Base-by-base conservation (phyloP, 768 basidiomycete genomes). In the Arthromyces matolae region DNA sequence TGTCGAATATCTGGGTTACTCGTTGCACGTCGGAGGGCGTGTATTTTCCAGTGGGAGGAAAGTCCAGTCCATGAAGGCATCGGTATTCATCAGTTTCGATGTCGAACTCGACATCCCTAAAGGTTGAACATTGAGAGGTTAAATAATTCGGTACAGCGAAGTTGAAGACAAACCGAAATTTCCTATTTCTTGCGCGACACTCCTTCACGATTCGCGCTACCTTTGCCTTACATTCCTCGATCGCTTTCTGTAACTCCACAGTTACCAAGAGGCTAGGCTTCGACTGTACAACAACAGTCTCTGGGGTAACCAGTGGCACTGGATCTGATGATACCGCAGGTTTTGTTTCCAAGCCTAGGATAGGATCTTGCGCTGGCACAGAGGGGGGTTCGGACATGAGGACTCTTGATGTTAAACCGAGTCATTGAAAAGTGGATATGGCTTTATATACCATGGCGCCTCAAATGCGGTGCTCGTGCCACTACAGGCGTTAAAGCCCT, bases 41-140 rank as follows among this genome's bases (percentile, higher is more conserved):
- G 52, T 62, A 68, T 24, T 57, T 54, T 45, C 42, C 56, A 2
- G 48, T 37, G 9, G 42, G 8, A 18, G 51, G 54, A 20, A 57
- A 52, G 8, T 62, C 62, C 5, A 76, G 62, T 3, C 69, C 69
- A 60, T 77, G 60, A 14, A 81, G 65, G 58, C 79, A 81, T 7
- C 70, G 62, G 4, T 73, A 64, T 42, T 62, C 60, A 59, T 81
- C 78, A 28, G 76, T 76, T 60, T 79, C 77, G 10, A 82, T 62
- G 51, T 82, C 79, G 51, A 80, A 81, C 50, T 79, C 79, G 38
- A 75, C 64, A 54, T 81, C 80, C 44, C 79, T 81, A 50, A 34
- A 6, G 20, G 12, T n/a, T n/a, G n/a, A n/a, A n/a, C n/a, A n/a
- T n/a, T n/a, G n/a, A n/a, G n/a, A 2, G 4, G 28, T 48, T 3